Percentiles rank a stretch among this genome's conserved stretches.
Conservation (phyloP, 371 early-diverging fungal species). For the Lichtheimia ramosa region DNA sequence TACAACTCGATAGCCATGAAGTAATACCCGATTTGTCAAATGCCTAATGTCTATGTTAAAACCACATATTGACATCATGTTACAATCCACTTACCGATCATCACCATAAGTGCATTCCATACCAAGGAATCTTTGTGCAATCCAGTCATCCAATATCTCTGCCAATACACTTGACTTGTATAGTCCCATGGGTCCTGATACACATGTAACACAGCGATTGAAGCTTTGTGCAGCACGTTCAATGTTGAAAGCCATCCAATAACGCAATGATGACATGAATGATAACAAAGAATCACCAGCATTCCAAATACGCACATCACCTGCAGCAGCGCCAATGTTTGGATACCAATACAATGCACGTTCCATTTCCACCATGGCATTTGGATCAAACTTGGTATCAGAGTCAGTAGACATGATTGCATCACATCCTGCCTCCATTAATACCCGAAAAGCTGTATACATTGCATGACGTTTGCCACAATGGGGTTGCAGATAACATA, state of each 20-base stretch:
- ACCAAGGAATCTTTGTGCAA: constrained; percentile 56
- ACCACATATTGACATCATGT: not conserved
- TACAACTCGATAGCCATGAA: constrained; percentile 54
- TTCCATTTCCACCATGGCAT: constrained; percentile 52
- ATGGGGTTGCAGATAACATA: constrained; percentile 62
- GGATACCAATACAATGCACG: constrained; percentile 51
- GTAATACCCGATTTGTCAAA: constrained; percentile 60
- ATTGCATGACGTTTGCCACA: constrained; percentile 66
- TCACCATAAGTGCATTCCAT: constrained; percentile 70
- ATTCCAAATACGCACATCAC: constrained; percentile 69
- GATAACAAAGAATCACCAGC: constrained; percentile 44
- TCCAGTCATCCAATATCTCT: constrained; percentile 63
- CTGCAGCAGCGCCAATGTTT: constrained; percentile 62
- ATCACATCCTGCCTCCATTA: constrained; percentile 56
- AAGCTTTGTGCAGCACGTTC: constrained; percentile 69
- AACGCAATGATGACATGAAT: constrained; percentile 65
- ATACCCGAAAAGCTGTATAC: constrained; percentile 62
- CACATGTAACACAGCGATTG: constrained; percentile 64
- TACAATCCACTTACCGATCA: constrained; percentile 40
- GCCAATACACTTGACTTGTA: constrained; percentile 53
- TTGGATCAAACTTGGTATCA: constrained; percentile 62
- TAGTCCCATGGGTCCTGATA: constrained; percentile 70
- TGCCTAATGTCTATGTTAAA: constrained; percentile 27
- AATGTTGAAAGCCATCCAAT: constrained; percentile 74
- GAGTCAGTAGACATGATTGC: constrained; percentile 67